These are phyloP conservation scores for Fremontodendron californicum DNA, from an alignment of 345 rosid species.

Conservation along the genomic window DNA sequence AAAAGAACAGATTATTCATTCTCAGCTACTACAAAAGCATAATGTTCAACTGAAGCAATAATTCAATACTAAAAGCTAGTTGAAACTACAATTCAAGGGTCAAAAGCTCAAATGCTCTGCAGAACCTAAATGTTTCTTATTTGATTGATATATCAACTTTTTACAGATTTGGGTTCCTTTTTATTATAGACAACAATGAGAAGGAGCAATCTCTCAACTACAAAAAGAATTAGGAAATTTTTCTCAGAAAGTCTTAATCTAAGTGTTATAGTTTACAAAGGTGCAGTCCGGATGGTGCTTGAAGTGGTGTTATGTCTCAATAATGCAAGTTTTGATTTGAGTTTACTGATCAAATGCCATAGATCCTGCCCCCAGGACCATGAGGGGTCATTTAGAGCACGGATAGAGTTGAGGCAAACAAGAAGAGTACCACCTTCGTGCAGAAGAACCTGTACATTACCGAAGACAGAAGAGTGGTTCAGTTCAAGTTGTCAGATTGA, in stretches of 20 bases:
- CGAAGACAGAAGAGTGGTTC: background rate
- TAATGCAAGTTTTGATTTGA: conserved; percentile 31
- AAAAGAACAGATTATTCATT: background rate
- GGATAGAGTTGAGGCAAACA: conserved; percentile 82
- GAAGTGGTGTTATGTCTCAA: conserved; percentile 21
- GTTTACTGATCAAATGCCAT: conserved; percentile 26
- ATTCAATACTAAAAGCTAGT: background rate
- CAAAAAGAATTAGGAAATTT: background rate
- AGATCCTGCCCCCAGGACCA: conserved; percentile 84
- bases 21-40: background rate
- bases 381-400: conserved; percentile 72
- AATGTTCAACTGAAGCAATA: background rate
- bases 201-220: background rate
- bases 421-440: conserved; percentile 94
- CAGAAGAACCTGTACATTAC: conserved; percentile 62
- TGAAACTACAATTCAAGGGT: background rate
- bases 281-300: conserved; percentile 30
- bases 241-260: background rate
- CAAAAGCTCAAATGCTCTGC: background rate
- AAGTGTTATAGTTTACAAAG: conserved; percentile 23
- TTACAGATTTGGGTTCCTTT: background rate
- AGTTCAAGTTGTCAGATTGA: background rate
- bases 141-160: background rate
- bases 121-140: background rate
- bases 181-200: background rate